Evolutionary conservation across 345 rosid genomes (phyloP).

Genomic region (Syzygium jambos): DNA sequence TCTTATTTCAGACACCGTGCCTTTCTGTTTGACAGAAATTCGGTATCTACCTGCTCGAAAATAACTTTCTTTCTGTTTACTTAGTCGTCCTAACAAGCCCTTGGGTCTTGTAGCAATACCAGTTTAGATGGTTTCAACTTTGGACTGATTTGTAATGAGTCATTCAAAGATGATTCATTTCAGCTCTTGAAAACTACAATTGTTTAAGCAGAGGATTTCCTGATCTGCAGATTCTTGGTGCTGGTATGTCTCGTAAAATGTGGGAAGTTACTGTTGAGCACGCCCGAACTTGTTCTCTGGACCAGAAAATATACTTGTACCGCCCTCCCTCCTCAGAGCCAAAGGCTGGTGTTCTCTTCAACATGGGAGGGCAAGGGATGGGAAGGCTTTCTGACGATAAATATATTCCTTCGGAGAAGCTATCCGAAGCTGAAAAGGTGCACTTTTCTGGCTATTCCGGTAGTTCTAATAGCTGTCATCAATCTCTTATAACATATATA

Average conservation of each 20-base stretch:
- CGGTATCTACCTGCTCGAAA: neutral
- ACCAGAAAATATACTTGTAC: constrained; percentile 54
- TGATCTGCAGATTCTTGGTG: constrained; percentile 72
- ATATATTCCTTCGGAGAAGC: constrained; percentile 52
- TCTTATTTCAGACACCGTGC: neutral
- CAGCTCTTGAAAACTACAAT: neutral
- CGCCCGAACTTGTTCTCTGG: constrained; percentile 73
- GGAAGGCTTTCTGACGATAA: constrained; percentile 67
- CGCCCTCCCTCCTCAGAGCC: constrained; percentile 43
- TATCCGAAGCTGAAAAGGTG: constrained; percentile 85
- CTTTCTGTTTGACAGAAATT: neutral
- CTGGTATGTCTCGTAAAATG: constrained; percentile 99
- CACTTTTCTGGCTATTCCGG: constrained; percentile 1
- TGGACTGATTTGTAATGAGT: neutral
- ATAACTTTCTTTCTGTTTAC: neutral
- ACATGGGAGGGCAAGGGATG: constrained; percentile 73
- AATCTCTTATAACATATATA: neutral
- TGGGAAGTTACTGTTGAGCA: constrained; percentile 95
- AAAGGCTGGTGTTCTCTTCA: constrained; percentile 78
- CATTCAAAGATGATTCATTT: neutral
- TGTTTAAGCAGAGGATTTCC: neutral
- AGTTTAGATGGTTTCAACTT: neutral
- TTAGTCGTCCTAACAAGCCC: neutral
- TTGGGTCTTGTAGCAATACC: neutral
- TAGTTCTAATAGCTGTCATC: neutral